Evolutionary conservation across 1,139 yeast species (phyloP).

Genomic region (Kodamaea sp.): DNA sequence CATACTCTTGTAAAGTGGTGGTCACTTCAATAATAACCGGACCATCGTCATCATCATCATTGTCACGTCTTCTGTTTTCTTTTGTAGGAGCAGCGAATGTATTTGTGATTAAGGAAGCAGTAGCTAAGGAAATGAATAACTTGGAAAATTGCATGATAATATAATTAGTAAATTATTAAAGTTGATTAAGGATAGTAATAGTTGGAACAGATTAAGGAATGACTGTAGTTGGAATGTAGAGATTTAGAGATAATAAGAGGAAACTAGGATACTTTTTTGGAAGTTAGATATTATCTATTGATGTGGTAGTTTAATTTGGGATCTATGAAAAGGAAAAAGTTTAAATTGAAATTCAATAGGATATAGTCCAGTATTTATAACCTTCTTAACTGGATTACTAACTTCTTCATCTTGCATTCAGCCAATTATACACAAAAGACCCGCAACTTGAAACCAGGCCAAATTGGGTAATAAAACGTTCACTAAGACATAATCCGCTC

Average conservation of each 20-base stretch:
- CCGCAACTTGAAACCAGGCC: no score
- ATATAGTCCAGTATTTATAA: no score
- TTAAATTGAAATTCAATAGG: no score
- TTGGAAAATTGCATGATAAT: conserved; percentile 33
- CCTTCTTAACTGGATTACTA: no score
- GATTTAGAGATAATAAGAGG: conserved; percentile 11
- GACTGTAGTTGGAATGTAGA: conserved; percentile 18
- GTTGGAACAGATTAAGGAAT: conserved; percentile 10
- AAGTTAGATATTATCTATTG: no score
- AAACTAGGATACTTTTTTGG: conserved; percentile 10
- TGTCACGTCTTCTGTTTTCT: conserved; percentile 13
- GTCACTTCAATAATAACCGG: conserved; percentile 35
- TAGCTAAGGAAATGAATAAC: conserved; percentile 22
- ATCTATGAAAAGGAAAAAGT: no score
- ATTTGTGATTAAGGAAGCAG: conserved; percentile 20
- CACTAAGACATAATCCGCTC: no score
- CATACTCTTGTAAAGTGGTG: conserved; percentile 33
- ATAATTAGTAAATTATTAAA: conserved; percentile 1
- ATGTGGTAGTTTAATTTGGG: no score
- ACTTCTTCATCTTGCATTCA: no score
- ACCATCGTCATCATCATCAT: conserved; percentile 23
- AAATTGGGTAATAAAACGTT: no score
- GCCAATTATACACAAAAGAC: no score
- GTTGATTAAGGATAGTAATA: conserved; percentile 8
- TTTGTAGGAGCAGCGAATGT: conserved; percentile 27